These are phyloP conservation scores for Umbellularia californica DNA, from an alignment of 164 flowering plant species.

Conservation along the genomic window DNA sequence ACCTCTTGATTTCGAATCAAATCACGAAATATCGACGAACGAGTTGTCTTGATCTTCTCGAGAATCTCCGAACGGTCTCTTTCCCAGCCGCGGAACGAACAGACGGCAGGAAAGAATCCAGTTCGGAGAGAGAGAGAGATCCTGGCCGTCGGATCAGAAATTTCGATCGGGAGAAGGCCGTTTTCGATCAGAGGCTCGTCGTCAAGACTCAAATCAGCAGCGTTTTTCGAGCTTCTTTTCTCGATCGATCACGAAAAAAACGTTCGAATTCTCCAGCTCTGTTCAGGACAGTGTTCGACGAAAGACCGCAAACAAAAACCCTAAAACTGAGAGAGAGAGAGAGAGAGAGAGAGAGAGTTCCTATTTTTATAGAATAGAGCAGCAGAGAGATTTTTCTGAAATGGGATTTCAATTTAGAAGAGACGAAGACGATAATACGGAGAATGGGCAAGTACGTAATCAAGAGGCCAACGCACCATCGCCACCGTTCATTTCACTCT, in stretches of 20 bases:
- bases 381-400: background rate
- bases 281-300: background rate
- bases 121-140: background rate
- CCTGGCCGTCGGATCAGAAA: background rate
- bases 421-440: too few species aligned
- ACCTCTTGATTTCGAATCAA: background rate
- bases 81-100: background rate
- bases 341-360: background rate
- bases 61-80: background rate
- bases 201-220: background rate
- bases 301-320: background rate
- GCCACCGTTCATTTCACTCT: too few species aligned
- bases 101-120: too few species aligned
- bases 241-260: background rate
- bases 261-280: background rate
- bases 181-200: background rate
- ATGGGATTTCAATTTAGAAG: too few species aligned
- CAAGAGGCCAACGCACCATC: too few species aligned
- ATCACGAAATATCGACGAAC: too few species aligned
- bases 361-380: too few species aligned
- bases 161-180: background rate
- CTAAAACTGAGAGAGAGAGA: too few species aligned
- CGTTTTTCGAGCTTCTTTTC: background rate
- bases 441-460: too few species aligned
- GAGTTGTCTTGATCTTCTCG: too few species aligned